phyloP scores from a whole-genome alignment of 352 stramenopile species.

The Phytophthora chlamydospora region DNA sequence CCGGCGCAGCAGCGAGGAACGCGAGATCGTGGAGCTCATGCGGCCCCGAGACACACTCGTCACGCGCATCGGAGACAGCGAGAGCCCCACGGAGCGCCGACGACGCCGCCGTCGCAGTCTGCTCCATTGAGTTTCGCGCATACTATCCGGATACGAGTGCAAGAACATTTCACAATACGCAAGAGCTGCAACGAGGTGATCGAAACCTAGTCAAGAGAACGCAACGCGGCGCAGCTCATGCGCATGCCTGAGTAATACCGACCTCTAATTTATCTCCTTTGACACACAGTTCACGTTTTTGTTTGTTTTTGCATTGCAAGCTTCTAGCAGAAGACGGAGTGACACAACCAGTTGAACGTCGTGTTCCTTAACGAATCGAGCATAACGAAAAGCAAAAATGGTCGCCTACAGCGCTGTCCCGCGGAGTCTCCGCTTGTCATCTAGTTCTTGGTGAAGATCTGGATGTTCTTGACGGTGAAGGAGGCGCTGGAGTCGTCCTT shows the following conservation, averaged over 20 bases:
- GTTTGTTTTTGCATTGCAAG: no score
- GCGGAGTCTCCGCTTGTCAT: not conserved
- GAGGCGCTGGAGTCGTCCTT: conserved; percentile 66
- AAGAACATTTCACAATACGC: no score
- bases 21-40: conserved; percentile 44
- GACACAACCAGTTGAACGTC: not conserved
- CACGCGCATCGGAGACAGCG: conserved; percentile 30
- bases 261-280: no score
- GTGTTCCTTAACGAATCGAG: conserved; percentile 18
- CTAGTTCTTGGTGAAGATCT: conserved; percentile 75
- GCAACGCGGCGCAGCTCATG: no score
- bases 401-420: conserved; percentile 3
- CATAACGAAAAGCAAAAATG: conserved; percentile 21
- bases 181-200: no score
- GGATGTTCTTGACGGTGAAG: conserved; percentile 79
- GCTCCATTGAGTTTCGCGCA: conserved; percentile 1
- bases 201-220: no score
- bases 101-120: conserved; percentile 27
- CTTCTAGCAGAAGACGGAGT: no score
- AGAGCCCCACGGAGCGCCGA: conserved; percentile 29
- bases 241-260: no score
- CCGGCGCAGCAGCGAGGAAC: conserved; percentile 23
- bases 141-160: no score
- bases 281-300: no score
- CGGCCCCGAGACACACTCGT: conserved; percentile 48